Base-by-base conservation (phyloP, 2,329 filamentous ascomycete genomes). In the Aplosporella prunicola region DNA sequence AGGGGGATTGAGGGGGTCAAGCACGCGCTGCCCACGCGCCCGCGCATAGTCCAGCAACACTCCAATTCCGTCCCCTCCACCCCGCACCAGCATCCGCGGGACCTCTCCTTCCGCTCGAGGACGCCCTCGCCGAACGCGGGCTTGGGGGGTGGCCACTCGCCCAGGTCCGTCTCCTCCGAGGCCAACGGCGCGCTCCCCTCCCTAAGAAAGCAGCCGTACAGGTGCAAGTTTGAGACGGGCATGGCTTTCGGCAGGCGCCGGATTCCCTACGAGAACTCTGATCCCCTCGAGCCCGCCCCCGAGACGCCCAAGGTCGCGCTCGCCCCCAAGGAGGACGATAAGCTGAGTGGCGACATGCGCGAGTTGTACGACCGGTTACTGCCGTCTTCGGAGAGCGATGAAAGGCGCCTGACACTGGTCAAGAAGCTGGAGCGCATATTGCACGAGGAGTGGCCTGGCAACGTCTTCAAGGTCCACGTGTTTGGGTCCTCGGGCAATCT, bases 401-500 rank as follows among this genome's bases (percentile, higher is more conserved):
- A 75, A 43, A 79, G 85, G 47, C 73, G 89, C 43, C 69, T 72
- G 46, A 77, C 74, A 51, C 75, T 98, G 49, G 78, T 95, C n/a
- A 67, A 71, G 47, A 98, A 96, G 64, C 65, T 98, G 51, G 83
- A 94, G 61, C 80, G 74, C 47, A 76, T 96, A 26, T 78, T 98
- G 56, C 91, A 93, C 52, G 74, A 83, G 6, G 78, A 93, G 55
- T 98, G 89, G 85, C 91, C 91, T 1, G 86, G 83, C 1, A 81
- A 86, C 51, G 74, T 93, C 43, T 95, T 95, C 53, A 79, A 76
- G 47, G 91, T 95, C 23, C 81, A 91, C 57, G 77, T 96, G 11
- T 98, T 98, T 71, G 91, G 91, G n/a, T 96, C 91, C 5, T 96
- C 91, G 4, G 91, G 91, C 32, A 98, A 98, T 60, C 67, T 91